Evolutionary conservation across 306 rosid species (phyloP), one percentile per base, ranked within the genome.

Genomic region (Casuarina glauca): DNA sequence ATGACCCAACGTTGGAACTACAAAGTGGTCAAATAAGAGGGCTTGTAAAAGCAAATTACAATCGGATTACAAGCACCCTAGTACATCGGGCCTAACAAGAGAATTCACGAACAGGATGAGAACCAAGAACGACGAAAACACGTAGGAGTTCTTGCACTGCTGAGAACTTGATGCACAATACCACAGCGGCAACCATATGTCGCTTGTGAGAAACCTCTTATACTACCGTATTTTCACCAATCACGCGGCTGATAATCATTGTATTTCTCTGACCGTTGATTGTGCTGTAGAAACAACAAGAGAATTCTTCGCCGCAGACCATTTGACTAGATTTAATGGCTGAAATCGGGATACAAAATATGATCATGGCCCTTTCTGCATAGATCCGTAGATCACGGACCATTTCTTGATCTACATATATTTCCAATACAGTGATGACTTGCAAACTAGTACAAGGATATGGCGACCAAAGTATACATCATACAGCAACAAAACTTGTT

Each of bases 401-500:
- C 70, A 41, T 41, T 66, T 41, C 10, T 39, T 16, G 70, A 66
- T 66, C 43, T 43, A 7, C 50, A 66, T 39, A 53, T 71, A 35
- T 61, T 71, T 64, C 69, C 9, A 62, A 60, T 49, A 26, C 63
- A 61, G 76, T 78, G 63, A 68, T 60, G 78, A 69, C 71, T 72
- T 72, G 78, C 39, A 77, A 76, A 69, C 74, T 44, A 63, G 68
- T 44, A 82, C 61, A 81, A 77, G 70, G 50, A 83, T 85, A 49
- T 66, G 70, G 75, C 69, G 80, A 52, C 66, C 74, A 68, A 70
- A 9, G 70, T 41, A 79, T 38, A 76, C 61, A 72, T 78, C 71
- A 87, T 73, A 57, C 11, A 20, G 32, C 77, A 60, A 72, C 5
- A 2, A 17, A 58, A 16, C 66, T 41, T 75, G 64, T 57, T 64